Evolutionary conservation across 2,329 filamentous ascomycete species (phyloP).

Genomic region (Ophiostoma angusticollis): DNA sequence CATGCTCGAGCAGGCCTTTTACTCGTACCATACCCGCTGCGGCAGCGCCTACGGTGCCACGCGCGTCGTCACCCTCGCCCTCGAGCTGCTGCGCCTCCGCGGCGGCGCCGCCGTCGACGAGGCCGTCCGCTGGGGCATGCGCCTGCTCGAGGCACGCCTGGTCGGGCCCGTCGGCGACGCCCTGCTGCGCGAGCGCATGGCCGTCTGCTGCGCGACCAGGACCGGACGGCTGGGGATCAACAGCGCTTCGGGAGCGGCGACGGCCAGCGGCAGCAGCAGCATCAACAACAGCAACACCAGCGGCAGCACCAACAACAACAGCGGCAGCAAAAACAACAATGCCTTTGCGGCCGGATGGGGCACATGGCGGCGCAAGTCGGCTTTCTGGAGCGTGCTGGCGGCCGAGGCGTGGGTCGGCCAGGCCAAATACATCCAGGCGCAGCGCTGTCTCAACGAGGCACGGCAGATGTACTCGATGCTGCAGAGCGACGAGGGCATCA

Average conservation of each 20-base stretch:
- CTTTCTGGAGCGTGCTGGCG: slow-evolving; percentile 74
- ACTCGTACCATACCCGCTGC: slow-evolving; percentile 84
- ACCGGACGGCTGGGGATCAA: slow-evolving; percentile 51
- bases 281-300: too few relatives aligned
- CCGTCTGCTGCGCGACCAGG: slow-evolving; percentile 69
- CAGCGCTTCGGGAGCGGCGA: too few relatives aligned
- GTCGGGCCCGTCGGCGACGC: slow-evolving; percentile 66
- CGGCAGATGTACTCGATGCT: slow-evolving; percentile 39
- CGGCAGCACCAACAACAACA: too few relatives aligned
- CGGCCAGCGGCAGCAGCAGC: too few relatives aligned
- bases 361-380: slow-evolving; percentile 67
- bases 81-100: slow-evolving; percentile 72
- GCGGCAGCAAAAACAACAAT: too few relatives aligned
- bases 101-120: slow-evolving; percentile 74
- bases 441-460: slow-evolving; percentile 62
- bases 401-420: slow-evolving; percentile 74
- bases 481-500: slow-evolving; percentile 36
- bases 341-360: too few relatives aligned
- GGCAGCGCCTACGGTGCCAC: slow-evolving; percentile 67
- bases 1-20: slow-evolving; percentile 79
- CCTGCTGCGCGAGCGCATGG: slow-evolving; percentile 73
- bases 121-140: slow-evolving; percentile 71
- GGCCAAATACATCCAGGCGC: slow-evolving; percentile 64
- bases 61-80: slow-evolving; percentile 57
- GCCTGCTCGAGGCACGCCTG: slow-evolving; percentile 64